phyloP scores from a whole-genome alignment of 805 yeast genomes.

The Metschnikowia cerradonensis region DNA sequence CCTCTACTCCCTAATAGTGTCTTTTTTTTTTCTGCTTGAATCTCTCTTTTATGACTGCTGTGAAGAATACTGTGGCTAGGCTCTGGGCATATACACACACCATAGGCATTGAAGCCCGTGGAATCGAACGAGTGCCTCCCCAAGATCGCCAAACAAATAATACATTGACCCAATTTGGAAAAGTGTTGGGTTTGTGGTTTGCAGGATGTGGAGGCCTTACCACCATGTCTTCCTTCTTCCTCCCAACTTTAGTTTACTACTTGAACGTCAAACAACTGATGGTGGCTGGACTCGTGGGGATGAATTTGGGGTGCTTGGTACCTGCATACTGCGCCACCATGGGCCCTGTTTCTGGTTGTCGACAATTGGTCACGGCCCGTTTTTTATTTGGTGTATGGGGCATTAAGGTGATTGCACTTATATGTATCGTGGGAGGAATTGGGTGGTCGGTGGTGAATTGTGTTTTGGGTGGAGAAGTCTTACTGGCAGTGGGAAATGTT shows the following conservation, averaged over 20 bases:
- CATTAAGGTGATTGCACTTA: conserved; percentile 26
- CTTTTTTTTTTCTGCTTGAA: background rate
- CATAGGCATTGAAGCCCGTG: conserved; percentile 32
- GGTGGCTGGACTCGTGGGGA: conserved; percentile 27
- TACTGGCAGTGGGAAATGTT: conserved; percentile 15
- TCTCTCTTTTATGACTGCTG: background rate
- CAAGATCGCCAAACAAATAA: conserved; percentile 21
- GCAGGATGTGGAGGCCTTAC: conserved; percentile 39
- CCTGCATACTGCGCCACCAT: conserved; percentile 37
- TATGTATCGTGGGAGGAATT: conserved; percentile 30
- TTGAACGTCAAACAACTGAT: conserved; percentile 25
- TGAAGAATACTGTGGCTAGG: background rate
- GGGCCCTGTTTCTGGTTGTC: conserved; percentile 37
- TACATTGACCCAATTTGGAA: conserved; percentile 20
- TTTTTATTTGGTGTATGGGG: conserved; percentile 37
- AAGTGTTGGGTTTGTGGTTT: conserved; percentile 35
- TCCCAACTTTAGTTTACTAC: conserved; percentile 28
- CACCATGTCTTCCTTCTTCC: conserved; percentile 35
- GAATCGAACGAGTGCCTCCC: conserved; percentile 32
- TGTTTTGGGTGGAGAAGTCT: conserved; percentile 35
- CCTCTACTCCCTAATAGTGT: background rate
- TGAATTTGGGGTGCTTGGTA: conserved; percentile 32
- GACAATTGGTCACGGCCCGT: conserved; percentile 37
- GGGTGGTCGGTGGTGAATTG: conserved; percentile 40
- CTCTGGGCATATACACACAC: background rate